These are phyloP conservation scores for Tolypocladium amazonense DNA, from an alignment of 2,329 filamentous ascomycete species.

Conservation along the genomic window DNA sequence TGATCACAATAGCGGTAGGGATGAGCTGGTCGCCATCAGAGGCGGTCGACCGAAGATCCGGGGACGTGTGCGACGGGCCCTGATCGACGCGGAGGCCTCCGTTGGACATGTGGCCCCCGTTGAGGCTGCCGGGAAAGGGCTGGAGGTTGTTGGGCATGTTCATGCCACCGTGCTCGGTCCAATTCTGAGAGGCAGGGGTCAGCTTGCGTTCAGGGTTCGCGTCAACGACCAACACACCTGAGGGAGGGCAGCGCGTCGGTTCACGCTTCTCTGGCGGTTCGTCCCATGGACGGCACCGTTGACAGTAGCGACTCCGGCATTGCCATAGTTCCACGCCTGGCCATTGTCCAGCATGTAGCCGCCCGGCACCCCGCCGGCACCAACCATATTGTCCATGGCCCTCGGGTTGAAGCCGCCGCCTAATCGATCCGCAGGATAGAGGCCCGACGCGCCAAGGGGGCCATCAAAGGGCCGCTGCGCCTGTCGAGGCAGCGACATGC, in stretches of 20 bases:
- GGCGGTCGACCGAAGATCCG: constrained; percentile 29
- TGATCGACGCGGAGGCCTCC: constrained; percentile 33
- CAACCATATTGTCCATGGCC: constrained; percentile 38
- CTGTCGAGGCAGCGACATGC: constrained; percentile 31
- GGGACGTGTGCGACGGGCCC: constrained; percentile 27
- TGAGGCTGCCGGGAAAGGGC: constrained; percentile 22
- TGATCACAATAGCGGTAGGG: constrained; percentile 96
- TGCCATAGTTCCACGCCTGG: constrained; percentile 69
- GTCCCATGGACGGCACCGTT: constrained; percentile 56
- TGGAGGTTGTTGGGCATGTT: constrained; percentile 28
- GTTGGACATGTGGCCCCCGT: constrained; percentile 25
- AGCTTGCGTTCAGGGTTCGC: not conserved
- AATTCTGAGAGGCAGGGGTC: constrained; percentile 27
- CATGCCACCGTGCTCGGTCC: constrained; percentile 37
- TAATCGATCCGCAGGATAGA: constrained; percentile 63
- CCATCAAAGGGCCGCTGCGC: constrained; percentile 71
- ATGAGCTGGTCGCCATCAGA: constrained; percentile 77
- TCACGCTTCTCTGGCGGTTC: constrained; percentile 43
- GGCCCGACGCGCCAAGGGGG: constrained; percentile 48
- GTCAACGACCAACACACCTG: constrained; percentile 45
- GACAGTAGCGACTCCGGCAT: constrained; percentile 53
- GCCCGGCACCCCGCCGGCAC: constrained; percentile 27
- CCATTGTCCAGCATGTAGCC: constrained; percentile 54
- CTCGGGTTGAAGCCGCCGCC: constrained; percentile 48
- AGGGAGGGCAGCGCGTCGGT: constrained; percentile 54